These are phyloP conservation scores for Mycena sanguinolenta DNA, from an alignment of 768 basidiomycete genomes.

Conservation along the genomic window DNA sequence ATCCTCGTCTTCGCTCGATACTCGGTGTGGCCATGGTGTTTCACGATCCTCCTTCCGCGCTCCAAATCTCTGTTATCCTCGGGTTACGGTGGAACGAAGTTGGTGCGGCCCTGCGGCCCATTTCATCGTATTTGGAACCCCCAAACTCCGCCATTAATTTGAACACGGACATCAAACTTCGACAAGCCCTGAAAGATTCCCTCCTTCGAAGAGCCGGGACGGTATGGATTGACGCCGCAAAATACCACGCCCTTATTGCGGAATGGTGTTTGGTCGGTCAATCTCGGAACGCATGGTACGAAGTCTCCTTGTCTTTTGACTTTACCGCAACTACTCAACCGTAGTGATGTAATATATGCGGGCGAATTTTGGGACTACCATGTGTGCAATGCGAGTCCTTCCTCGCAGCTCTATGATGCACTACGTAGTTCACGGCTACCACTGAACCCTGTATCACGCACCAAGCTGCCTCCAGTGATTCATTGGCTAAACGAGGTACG, in stretches of 20 bases:
- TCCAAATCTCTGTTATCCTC: conserved; percentile 16
- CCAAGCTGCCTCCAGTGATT: not conserved
- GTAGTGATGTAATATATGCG: conserved; percentile 7
- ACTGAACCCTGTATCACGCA: conserved; percentile 5
- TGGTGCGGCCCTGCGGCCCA: not conserved
- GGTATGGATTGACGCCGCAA: no score
- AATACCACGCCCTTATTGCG: conserved; percentile 8
- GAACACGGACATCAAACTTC: conserved; percentile 2
- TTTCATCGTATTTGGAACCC: not conserved
- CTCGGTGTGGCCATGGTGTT: conserved; percentile 11
- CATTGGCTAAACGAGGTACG: conserved; percentile 14
- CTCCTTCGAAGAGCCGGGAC: not conserved
- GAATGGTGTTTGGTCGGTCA: conserved; percentile 13
- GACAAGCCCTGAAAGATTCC: not conserved
- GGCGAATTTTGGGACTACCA: conserved; percentile 20
- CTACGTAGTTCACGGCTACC: conserved; percentile 1
- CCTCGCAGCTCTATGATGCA: conserved; percentile 5
- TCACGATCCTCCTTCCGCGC: conserved; percentile 4
- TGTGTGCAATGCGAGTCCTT: conserved; percentile 2
- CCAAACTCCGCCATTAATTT: not conserved
- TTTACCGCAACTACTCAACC: not conserved
- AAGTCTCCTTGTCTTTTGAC: no score
- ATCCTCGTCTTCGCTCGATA: not conserved
- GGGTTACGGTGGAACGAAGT: conserved; percentile 6
- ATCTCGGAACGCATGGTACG: no score